Evolutionary conservation across 768 basidiomycete species (phyloP).

Genomic region (Kwoniella bestiolae): DNA sequence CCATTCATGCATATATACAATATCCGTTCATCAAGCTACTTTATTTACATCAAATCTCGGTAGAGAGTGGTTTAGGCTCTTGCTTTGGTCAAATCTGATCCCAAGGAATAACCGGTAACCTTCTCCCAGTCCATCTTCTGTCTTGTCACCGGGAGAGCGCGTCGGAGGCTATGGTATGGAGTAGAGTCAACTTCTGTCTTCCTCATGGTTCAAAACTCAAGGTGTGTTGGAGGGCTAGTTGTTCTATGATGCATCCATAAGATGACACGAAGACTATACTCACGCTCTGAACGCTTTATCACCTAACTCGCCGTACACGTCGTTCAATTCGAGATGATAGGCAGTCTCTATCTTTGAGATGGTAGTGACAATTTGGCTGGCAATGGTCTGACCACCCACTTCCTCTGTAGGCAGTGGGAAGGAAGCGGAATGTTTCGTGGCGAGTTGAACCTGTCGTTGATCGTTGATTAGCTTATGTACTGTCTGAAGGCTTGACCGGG

Average conservation of each 20-base stretch:
- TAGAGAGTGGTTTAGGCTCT: slow-evolving; percentile 19
- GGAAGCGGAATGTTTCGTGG: slow-evolving; percentile 71
- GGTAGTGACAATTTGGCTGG: slow-evolving; percentile 65
- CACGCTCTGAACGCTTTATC: slow-evolving; percentile 87
- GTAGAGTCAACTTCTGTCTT: slow-evolving; percentile 6
- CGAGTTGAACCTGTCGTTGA: slow-evolving; percentile 85
- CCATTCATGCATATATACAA: no score
- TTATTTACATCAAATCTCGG: background rate
- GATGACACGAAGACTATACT: slow-evolving; percentile 22
- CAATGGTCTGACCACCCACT: slow-evolving; percentile 27
- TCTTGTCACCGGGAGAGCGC: slow-evolving; percentile 87
- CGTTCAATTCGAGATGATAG: slow-evolving; percentile 78
- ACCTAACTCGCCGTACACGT: slow-evolving; percentile 83
- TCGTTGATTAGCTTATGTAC: no score
- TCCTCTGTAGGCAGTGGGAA: slow-evolving; percentile 59
- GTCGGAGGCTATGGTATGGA: slow-evolving; percentile 64
- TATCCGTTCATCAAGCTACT: background rate
- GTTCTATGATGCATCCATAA: no score
- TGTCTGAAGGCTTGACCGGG: no score
- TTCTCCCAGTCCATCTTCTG: slow-evolving; percentile 97
- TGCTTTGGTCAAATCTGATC: slow-evolving; percentile 47
- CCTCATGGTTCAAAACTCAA: no score
- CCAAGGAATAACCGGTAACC: slow-evolving; percentile 61
- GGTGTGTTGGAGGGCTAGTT: no score
- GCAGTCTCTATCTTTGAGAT: slow-evolving; percentile 74